Evolutionary conservation across 768 basidiomycete genomes (phyloP).

Genomic region (Rickenella mellea): DNA sequence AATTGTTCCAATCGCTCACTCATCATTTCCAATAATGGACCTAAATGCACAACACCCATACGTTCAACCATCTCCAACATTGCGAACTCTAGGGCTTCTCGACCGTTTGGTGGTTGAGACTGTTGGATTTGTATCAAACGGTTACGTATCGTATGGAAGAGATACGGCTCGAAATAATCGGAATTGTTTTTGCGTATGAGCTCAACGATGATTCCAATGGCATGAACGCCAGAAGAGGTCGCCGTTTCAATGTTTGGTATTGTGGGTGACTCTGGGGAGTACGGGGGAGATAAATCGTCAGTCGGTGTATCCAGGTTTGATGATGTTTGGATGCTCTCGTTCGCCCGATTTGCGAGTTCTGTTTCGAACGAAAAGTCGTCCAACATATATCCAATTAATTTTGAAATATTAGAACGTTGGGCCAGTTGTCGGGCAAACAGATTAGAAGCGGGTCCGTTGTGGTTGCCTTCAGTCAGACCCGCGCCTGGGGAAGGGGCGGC

Average conservation of each 20-base stretch:
- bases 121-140: slow-evolving; percentile 84
- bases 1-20: slow-evolving; percentile 60
- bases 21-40: slow-evolving; percentile 67
- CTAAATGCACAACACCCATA: slow-evolving; percentile 87
- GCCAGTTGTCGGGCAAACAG: slow-evolving; percentile 86
- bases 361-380: slow-evolving; percentile 38
- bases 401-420: slow-evolving; percentile 55
- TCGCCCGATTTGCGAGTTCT: slow-evolving; percentile 4
- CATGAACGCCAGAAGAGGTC: slow-evolving; percentile 75
- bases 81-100: slow-evolving; percentile 58
- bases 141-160: slow-evolving; percentile 90
- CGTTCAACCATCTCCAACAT: slow-evolving; percentile 77
- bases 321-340: background rate
- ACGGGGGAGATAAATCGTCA: slow-evolving; percentile 8
- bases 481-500: slow-evolving; percentile 80
- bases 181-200: slow-evolving; percentile 96
- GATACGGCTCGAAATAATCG: slow-evolving; percentile 95
- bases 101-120: slow-evolving; percentile 41
- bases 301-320: background rate
- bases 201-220: slow-evolving; percentile 85
- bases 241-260: slow-evolving; percentile 37
- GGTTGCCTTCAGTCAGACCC: slow-evolving; percentile 58
- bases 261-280: slow-evolving; percentile 15
- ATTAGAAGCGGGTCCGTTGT: slow-evolving; percentile 72
- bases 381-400: slow-evolving; percentile 69